phyloP scores from a whole-genome alignment of 257 asterid genomes.

The Phtheirospermum japonicum region DNA sequence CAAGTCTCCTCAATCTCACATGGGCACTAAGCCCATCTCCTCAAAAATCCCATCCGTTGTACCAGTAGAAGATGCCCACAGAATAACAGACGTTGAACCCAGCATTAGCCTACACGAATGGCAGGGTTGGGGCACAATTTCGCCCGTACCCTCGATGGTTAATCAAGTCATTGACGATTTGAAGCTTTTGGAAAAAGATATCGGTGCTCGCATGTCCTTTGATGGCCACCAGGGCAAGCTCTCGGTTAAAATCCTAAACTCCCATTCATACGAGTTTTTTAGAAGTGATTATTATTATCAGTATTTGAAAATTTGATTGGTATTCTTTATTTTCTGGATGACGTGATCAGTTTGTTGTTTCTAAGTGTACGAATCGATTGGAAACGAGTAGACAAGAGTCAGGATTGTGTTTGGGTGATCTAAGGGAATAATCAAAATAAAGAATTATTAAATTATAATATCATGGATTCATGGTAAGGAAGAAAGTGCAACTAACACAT shows the following conservation, averaged over 20 bases:
- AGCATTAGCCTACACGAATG: slow-evolving; percentile 74
- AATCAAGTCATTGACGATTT: slow-evolving; percentile 66
- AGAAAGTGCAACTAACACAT: not conserved
- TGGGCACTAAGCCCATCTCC: slow-evolving; percentile 39
- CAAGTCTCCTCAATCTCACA: slow-evolving; percentile 18
- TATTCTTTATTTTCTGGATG: not conserved
- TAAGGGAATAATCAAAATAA: too few relatives aligned
- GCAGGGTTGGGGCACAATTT: slow-evolving; percentile 84
- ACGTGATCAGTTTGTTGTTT: not conserved
- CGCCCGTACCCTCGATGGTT: slow-evolving; percentile 83
- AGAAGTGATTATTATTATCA: not conserved
- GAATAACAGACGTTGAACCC: slow-evolving; percentile 31
- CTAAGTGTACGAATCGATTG: not conserved
- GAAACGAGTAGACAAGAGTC: not conserved
- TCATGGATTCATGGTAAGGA: not conserved
- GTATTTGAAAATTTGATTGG: not conserved
- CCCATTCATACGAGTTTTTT: not conserved
- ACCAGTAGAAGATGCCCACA: slow-evolving; percentile 21
- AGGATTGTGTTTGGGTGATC: not conserved
- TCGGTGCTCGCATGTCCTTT: slow-evolving; percentile 57
- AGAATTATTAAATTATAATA: too few relatives aligned
- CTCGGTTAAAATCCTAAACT: slow-evolving; percentile 38
- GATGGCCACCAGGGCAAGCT: slow-evolving; percentile 82
- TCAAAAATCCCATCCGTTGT: slow-evolving; percentile 22
- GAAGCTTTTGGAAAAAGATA: slow-evolving; percentile 64